Percentiles rank a stretch among this genome's conserved stretches.
These are phyloP conservation scores for Phylloporus sp. DNA, from an alignment of 768 basidiomycete species.

Conservation along the genomic window DNA sequence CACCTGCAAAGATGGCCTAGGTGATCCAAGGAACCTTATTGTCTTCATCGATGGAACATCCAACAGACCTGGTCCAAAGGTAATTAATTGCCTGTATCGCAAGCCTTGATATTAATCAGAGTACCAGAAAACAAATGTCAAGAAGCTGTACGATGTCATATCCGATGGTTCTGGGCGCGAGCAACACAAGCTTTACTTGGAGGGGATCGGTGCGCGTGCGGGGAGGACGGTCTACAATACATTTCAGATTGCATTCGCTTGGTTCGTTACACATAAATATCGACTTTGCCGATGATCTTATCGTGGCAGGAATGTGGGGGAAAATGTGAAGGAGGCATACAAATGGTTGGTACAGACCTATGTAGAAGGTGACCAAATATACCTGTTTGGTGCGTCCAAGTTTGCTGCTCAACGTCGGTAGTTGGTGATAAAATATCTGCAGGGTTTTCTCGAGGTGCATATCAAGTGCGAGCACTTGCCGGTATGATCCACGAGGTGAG, in stretches of 20 bases:
- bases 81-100: slow-evolving; percentile 22
- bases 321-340: slow-evolving; percentile 7
- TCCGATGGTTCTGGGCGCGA: neutral
- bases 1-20: neutral
- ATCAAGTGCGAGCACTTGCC: slow-evolving; percentile 36
- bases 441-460: slow-evolving; percentile 43
- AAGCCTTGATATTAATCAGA: neutral
- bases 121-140: slow-evolving; percentile 30
- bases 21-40: slow-evolving; percentile 29
- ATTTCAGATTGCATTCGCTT: neutral
- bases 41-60: slow-evolving; percentile 19
- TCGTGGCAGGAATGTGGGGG: slow-evolving; percentile 1
- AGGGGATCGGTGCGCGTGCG: slow-evolving; percentile 29
- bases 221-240: neutral
- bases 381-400: slow-evolving; percentile 32
- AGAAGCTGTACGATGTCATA: slow-evolving; percentile 27
- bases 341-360: neutral
- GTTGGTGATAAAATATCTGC: neutral
- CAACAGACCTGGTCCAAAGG: slow-evolving; percentile 30
- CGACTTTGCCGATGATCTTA: rapidly evolving
- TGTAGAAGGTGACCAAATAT: slow-evolving; percentile 23
- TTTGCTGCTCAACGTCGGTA: neutral
- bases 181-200: slow-evolving; percentile 28
- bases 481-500: slow-evolving; percentile 35
- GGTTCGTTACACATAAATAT: neutral